Percentiles rank a stretch among this genome's conserved stretches.
Evolutionary conservation across 2,329 filamentous ascomycete species (phyloP).

Genomic region (Aspergillus tamarii): DNA sequence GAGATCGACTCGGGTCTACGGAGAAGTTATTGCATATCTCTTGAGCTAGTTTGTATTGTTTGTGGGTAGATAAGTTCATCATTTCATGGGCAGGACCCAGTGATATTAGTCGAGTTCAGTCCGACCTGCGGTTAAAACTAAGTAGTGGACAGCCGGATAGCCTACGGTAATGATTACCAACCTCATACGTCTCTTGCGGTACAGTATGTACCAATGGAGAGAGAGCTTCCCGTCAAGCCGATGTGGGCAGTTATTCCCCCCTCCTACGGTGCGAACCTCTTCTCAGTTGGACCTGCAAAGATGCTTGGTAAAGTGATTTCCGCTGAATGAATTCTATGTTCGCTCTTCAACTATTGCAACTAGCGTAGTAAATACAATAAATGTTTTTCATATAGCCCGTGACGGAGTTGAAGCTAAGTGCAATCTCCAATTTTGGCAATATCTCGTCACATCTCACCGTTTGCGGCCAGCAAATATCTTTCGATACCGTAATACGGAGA

Average conservation of each 20-base stretch:
- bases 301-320: neutral
- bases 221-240: neutral
- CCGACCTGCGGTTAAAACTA: slow-evolving; percentile 13
- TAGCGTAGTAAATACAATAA: neutral
- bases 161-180: slow-evolving; percentile 10
- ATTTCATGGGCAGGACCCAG: neutral
- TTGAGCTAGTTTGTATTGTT: neutral
- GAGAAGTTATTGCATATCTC: neutral
- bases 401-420: neutral
- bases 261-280: neutral
- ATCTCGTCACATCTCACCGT: slow-evolving; percentile 21
- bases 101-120: slow-evolving; percentile 1
- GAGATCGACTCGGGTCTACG: neutral
- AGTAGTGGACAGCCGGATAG: slow-evolving; percentile 13
- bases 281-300: neutral
- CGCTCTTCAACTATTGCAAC: neutral
- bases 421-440: neutral
- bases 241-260: slow-evolving; percentile 2
- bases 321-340: neutral
- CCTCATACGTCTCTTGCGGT: neutral
- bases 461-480: slow-evolving; percentile 21
- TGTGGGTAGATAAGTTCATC: neutral
- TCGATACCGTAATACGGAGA: slow-evolving; percentile 13
- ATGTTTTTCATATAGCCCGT: neutral
- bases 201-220: neutral